Conservation (phyloP, 2,329 filamentous ascomycete genomes). For the Aaosphaeria pasadenensis region DNA sequence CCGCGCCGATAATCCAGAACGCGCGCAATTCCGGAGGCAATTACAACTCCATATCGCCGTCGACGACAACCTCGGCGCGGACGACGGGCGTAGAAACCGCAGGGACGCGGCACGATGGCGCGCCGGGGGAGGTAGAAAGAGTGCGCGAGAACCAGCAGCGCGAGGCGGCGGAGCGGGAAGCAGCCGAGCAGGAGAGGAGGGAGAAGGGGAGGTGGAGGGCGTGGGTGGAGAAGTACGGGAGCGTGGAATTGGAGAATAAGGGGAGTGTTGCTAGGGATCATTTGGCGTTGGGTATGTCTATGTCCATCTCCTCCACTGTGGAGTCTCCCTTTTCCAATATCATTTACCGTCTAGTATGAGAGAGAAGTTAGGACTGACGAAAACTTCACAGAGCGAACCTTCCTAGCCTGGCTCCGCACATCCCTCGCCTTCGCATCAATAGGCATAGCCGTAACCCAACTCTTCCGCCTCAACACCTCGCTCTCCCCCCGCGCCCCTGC, state of each 20-base stretch:
- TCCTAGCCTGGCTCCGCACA: slow-evolving; percentile 81
- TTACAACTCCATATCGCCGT: slow-evolving; percentile 25
- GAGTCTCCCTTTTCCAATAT: background rate
- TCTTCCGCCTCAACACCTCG: slow-evolving; percentile 77
- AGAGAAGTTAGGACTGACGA: background rate
- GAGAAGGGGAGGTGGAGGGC: slow-evolving; percentile 52
- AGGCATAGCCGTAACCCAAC: slow-evolving; percentile 78
- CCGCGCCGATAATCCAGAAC: slow-evolving; percentile 19
- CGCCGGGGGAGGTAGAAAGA: background rate
- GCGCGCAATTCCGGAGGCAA: slow-evolving; percentile 5
- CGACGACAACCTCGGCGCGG: slow-evolving; percentile 6
- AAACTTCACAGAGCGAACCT: slow-evolving; percentile 65
- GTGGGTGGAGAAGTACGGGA: slow-evolving; percentile 58
- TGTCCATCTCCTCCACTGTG: background rate
- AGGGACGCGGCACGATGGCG: background rate
- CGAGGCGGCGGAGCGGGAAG: slow-evolving; percentile 15
- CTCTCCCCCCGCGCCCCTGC: slow-evolving; percentile 30
- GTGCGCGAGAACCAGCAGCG: slow-evolving; percentile 1
- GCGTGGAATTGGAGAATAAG: slow-evolving; percentile 79
- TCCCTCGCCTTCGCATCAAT: slow-evolving; percentile 79
- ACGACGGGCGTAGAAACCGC: slow-evolving; percentile 2
- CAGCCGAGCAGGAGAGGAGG: slow-evolving; percentile 15
- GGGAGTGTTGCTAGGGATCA: slow-evolving; percentile 81
- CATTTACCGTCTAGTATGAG: slow-evolving; percentile 13
- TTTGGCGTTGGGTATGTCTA: slow-evolving; percentile 67